Percentiles rank a stretch among this genome's conserved stretches.
Evolutionary conservation across 129 eudicot genomes (phyloP).

Genomic region (Heracleum sosnowskyi): DNA sequence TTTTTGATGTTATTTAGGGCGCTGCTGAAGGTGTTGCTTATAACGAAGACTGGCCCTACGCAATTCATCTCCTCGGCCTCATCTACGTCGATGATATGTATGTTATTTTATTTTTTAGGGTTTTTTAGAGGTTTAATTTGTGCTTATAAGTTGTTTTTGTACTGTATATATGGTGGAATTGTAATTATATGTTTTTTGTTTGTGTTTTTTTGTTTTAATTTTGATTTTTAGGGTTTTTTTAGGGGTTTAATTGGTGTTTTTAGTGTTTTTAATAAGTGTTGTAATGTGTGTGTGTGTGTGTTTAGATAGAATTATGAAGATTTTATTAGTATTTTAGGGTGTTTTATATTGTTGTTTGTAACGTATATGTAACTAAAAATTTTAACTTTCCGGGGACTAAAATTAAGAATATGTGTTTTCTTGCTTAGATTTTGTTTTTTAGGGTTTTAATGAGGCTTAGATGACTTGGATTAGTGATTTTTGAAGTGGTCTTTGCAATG

Average conservation of each 20-base stretch:
- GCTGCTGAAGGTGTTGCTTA: slow-evolving; percentile 56
- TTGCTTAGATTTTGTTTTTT: no score
- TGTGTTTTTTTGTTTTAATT: neutral
- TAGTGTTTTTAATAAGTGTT: slow-evolving; percentile 6
- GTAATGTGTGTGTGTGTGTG: neutral
- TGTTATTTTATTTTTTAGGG: neutral
- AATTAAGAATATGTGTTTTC: neutral
- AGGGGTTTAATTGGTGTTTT: neutral
- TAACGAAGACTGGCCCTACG: slow-evolving; percentile 86
- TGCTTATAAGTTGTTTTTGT: slow-evolving; percentile 3
- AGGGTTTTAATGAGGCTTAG: neutral
- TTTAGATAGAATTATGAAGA: neutral
- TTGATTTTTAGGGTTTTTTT: neutral
- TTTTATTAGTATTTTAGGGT: neutral
- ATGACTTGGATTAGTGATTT: no score
- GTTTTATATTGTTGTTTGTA: neutral
- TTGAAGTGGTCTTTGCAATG: neutral
- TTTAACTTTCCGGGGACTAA: neutral
- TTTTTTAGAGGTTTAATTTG: slow-evolving; percentile 1
- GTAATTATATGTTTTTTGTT: neutral
- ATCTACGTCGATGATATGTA: slow-evolving; percentile 77
- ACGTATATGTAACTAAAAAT: neutral
- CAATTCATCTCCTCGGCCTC: slow-evolving; percentile 77
- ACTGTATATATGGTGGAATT: neutral
- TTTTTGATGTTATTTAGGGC: slow-evolving; percentile 23